Percentiles rank a stretch among this genome's conserved stretches.
Conservation (phyloP, 2,329 filamentous ascomycete species). For the Juglanconis sp. region DNA sequence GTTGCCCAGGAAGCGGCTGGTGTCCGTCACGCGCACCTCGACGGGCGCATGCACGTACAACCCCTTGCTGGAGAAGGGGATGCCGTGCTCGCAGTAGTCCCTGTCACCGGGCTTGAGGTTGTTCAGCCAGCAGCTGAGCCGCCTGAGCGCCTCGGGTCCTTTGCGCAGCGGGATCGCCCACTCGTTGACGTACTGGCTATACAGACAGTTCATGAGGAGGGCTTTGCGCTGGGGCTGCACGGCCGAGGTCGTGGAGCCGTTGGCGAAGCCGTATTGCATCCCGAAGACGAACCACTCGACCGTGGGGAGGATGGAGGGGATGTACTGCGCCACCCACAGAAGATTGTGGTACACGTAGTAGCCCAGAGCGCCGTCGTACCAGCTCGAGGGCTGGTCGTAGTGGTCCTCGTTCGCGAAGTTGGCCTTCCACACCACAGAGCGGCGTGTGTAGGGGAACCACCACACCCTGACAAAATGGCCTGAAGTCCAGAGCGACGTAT, state of each 20-base stretch:
- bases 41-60: constrained; percentile 76
- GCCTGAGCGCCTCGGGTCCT: constrained; percentile 80
- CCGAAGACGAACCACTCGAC: constrained; percentile 97
- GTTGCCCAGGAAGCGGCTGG: constrained; percentile 33
- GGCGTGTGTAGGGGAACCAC: constrained; percentile 93
- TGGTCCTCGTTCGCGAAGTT: constrained; percentile 66
- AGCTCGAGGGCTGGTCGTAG: constrained; percentile 60
- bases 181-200: constrained; percentile 98
- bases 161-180: constrained; percentile 87
- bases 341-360: constrained; percentile 92
- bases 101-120: constrained; percentile 54
- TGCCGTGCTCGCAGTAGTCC: constrained; percentile 55
- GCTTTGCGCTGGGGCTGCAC: constrained; percentile 78
- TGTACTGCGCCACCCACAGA: constrained; percentile 72
- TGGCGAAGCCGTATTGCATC: constrained; percentile 90
- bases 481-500: constrained; percentile 72
- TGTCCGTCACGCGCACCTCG: constrained; percentile 73
- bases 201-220: constrained; percentile 93
- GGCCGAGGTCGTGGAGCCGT: constrained; percentile 65
- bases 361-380: constrained; percentile 78
- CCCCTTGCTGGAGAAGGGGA: constrained; percentile 66
- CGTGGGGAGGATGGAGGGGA: constrained; percentile 78
- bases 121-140: constrained; percentile 84
- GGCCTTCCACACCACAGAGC: constrained; percentile 88
- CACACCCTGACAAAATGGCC: constrained; percentile 91